Evolutionary conservation across 179 eudicot species (phyloP).

Genomic region (Corrigiola litoralis): DNA sequence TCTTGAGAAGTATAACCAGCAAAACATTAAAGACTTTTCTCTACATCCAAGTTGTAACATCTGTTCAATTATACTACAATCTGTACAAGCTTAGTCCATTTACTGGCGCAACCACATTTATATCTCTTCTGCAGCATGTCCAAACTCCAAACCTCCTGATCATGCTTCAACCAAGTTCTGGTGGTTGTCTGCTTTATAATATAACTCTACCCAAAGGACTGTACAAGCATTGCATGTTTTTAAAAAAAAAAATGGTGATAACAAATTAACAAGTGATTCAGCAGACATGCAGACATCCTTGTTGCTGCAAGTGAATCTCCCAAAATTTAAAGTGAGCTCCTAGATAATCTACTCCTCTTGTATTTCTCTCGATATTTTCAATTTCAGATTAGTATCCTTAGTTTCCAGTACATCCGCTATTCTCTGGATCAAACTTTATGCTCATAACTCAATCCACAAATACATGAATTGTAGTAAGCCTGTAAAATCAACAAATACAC

Average conservation of each 20-base stretch:
- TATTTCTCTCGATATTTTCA: not conserved
- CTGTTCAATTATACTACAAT: too few relatives aligned
- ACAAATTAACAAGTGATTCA: slow-evolving; percentile 1
- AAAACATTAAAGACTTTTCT: not conserved
- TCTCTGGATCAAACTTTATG: too few relatives aligned
- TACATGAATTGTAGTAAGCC: too few relatives aligned
- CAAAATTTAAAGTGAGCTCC: not conserved
- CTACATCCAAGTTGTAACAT: not conserved
- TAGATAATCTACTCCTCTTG: not conserved
- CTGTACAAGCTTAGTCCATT: too few relatives aligned
- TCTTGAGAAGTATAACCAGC: not conserved
- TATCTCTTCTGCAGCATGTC: too few relatives aligned
- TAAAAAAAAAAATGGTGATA: not conserved
- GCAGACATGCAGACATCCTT: not conserved
- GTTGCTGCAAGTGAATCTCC: not conserved
- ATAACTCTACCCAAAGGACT: not conserved
- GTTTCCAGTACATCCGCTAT: too few relatives aligned
- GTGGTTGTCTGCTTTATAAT: too few relatives aligned
- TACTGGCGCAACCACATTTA: too few relatives aligned
- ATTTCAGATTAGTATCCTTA: not conserved
- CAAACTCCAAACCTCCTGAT: not conserved
- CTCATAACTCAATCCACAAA: too few relatives aligned
- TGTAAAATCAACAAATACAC: too few relatives aligned
- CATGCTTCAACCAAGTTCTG: not conserved
- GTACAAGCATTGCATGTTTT: not conserved